Conservation (phyloP, 345 rosid species). For the Eucalyptus rudis region DNA sequence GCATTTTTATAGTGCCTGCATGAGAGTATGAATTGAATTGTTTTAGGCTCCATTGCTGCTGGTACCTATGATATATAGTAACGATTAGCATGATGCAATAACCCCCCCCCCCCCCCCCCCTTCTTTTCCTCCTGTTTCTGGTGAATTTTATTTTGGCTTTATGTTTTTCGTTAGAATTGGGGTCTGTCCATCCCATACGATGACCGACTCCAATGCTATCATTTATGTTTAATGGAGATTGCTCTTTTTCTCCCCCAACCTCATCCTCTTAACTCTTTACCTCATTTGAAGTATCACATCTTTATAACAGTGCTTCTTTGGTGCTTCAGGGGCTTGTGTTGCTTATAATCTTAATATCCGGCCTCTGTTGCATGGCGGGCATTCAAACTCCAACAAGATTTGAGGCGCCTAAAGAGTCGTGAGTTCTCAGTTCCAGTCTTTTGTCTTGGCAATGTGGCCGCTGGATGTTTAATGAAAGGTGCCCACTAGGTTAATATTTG, state of each 20-base stretch:
- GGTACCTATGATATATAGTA: not conserved
- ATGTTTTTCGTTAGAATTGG: not conserved
- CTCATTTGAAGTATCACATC: not conserved
- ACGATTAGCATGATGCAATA: not conserved
- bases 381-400: conserved; percentile 92
- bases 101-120: rapidly evolving
- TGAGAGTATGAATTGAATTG: not conserved
- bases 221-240: not conserved
- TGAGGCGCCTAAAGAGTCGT: conserved; percentile 91
- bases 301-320: not conserved
- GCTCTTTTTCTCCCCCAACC: not conserved
- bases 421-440: not conserved
- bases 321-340: conserved; percentile 71
- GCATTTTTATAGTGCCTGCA: not conserved
- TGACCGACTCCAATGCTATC: not conserved
- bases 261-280: not conserved
- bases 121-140: not conserved
- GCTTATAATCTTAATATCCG: conserved; percentile 76
- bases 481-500: not conserved
- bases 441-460: not conserved
- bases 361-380: conserved; percentile 97
- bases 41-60: not conserved
- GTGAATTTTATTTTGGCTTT: not conserved
- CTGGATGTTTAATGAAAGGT: not conserved
- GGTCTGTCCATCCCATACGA: not conserved